Percentiles rank a stretch among this genome's conserved stretches.
Evolutionary conservation across 2,329 filamentous ascomycete genomes (phyloP).

Genomic region (Colletotrichum liaoningense): DNA sequence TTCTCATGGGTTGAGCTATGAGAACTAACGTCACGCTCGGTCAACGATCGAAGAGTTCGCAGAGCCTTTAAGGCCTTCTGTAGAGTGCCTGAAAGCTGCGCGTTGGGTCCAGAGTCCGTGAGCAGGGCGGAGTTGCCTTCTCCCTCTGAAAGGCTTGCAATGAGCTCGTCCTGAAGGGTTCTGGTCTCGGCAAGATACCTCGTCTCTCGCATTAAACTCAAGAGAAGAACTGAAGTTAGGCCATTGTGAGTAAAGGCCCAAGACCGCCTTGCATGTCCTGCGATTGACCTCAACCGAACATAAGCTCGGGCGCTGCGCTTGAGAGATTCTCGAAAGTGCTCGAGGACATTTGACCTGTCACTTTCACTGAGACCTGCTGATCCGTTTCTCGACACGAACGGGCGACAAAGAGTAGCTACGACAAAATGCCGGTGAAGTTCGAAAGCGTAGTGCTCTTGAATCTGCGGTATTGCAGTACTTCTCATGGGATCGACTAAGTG

Average conservation of each 20-base stretch:
- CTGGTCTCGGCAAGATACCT: slow-evolving; percentile 7
- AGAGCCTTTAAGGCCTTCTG: neutral
- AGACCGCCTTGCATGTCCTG: slow-evolving; percentile 24
- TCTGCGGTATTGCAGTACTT: slow-evolving; percentile 3
- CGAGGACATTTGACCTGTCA: neutral
- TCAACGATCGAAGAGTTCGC: neutral
- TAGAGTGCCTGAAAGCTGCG: neutral
- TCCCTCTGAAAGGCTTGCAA: neutral
- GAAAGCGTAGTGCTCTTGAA: slow-evolving; percentile 31
- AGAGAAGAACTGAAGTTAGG: slow-evolving; percentile 17
- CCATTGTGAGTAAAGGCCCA: slow-evolving; percentile 35
- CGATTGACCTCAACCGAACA: slow-evolving; percentile 24
- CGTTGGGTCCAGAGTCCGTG: neutral
- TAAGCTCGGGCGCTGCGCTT: slow-evolving; percentile 20
- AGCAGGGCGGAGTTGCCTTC: neutral
- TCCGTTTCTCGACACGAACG: neutral
- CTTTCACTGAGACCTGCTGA: neutral
- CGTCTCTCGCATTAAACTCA: slow-evolving; percentile 31
- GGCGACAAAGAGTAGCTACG: slow-evolving; percentile 28
- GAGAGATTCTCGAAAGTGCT: slow-evolving; percentile 17
- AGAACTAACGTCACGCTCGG: neutral
- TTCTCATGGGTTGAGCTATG: neutral
- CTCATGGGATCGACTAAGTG: neutral
- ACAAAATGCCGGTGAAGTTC: slow-evolving; percentile 30
- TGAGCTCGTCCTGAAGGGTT: neutral